Evolutionary conservation across 2,329 filamentous ascomycete species (phyloP).

Genomic region (Phialemonium atrogriseum): DNA sequence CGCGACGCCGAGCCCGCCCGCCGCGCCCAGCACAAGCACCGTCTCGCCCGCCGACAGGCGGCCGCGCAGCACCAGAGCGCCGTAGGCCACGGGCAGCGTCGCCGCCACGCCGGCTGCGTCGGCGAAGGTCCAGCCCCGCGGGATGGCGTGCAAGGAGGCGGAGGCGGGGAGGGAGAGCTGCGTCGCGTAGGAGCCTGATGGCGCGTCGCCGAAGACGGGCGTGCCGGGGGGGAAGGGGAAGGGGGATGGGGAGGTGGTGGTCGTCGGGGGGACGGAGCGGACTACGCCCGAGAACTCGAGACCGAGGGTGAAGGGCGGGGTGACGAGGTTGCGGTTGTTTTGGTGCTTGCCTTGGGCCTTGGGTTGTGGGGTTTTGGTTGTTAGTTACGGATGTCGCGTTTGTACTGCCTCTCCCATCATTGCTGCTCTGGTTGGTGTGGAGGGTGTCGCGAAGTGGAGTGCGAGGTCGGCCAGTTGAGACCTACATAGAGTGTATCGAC

Average conservation of each 20-base stretch:
- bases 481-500: constrained; percentile 49
- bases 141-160: constrained; percentile 31
- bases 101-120: constrained; percentile 45
- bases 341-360: constrained; percentile 48
- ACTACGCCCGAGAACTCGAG: constrained; percentile 53
- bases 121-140: constrained; percentile 32
- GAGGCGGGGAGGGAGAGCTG: constrained; percentile 33
- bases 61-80: constrained; percentile 33
- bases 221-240: constrained; percentile 36
- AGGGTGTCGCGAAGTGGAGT: neutral
- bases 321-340: constrained; percentile 47
- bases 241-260: constrained; percentile 3
- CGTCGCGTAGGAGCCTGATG: constrained; percentile 46
- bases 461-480: too few relatives aligned
- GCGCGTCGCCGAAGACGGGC: constrained; percentile 42
- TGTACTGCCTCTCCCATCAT: neutral
- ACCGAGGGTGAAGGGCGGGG: constrained; percentile 49
- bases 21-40: constrained; percentile 46
- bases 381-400: neutral
- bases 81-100: constrained; percentile 46
- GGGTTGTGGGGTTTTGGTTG: neutral
- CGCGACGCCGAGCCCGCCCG: constrained; percentile 46
- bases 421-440: too few relatives aligned
- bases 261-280: constrained; percentile 23
- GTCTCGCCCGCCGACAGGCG: constrained; percentile 35